phyloP scores from a whole-genome alignment of 176 grass and related monocot genomes.

The Zizania latifolia region DNA sequence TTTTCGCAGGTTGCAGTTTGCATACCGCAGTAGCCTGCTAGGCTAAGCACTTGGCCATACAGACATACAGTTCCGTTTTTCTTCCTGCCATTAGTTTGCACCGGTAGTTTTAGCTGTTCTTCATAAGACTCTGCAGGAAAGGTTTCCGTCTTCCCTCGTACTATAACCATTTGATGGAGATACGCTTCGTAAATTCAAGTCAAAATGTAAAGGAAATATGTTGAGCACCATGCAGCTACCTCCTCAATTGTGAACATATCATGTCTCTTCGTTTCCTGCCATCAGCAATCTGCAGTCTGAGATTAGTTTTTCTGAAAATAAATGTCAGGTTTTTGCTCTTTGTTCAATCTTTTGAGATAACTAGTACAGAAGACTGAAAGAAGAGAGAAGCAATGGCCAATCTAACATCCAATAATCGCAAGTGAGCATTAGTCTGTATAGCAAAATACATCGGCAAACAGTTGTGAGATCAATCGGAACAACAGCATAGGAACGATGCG shows the following conservation, averaged over 20 bases:
- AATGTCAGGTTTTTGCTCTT: not conserved
- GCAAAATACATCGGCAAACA: not conserved
- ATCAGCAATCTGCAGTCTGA: not conserved
- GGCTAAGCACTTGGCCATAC: not conserved
- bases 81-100: not conserved
- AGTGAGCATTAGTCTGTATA: not conserved
- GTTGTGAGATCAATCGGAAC: not conserved
- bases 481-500: not conserved
- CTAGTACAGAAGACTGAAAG: not conserved
- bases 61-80: not conserved
- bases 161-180: slow-evolving; percentile 23
- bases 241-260: too few relatives aligned
- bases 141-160: too few relatives aligned
- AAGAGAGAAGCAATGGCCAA: not conserved
- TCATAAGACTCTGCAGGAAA: slow-evolving; percentile 32
- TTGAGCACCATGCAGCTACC: too few relatives aligned
- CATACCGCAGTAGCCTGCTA: not conserved
- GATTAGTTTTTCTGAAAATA: not conserved
- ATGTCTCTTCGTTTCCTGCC: not conserved
- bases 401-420: too few relatives aligned
- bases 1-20: not conserved
- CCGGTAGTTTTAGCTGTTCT: slow-evolving; percentile 32
- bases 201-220: slow-evolving; percentile 17
- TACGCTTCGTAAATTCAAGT: slow-evolving; percentile 13
- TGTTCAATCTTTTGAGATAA: not conserved